Percentiles rank a stretch among this genome's conserved stretches.
Conservation (phyloP, 2,329 filamentous ascomycete species). For the Hypoxylon sp. region DNA sequence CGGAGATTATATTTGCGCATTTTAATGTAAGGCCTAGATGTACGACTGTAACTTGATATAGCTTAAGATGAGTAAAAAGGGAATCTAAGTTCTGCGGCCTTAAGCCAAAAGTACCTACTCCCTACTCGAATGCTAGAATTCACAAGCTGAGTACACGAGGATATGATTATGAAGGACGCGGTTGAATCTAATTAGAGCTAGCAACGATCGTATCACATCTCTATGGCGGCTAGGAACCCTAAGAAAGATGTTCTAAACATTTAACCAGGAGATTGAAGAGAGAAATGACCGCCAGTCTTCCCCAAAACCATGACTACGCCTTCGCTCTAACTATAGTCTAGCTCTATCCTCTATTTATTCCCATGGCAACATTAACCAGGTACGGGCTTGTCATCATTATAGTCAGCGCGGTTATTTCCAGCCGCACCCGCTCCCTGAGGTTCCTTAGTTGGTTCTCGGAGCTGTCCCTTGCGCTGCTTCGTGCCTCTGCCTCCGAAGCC, state of each 20-base stretch:
- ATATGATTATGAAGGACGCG: no score
- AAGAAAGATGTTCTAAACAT: not conserved
- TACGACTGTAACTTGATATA: no score
- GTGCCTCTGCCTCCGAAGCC: slow-evolving; percentile 62
- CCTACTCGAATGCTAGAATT: no score
- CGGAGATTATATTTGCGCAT: no score
- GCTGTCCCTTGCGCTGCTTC: slow-evolving; percentile 1
- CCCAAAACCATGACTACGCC: not conserved
- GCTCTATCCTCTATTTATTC: not conserved
- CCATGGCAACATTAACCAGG: not conserved
- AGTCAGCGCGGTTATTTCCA: not conserved
- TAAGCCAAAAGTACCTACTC: no score
- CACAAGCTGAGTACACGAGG: no score
- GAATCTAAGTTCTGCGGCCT: no score
- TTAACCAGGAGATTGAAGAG: not conserved
- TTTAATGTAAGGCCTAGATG: no score
- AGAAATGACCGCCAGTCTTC: not conserved
- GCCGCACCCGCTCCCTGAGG: not conserved
- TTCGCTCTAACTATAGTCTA: not conserved
- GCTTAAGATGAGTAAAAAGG: no score
- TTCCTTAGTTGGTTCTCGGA: not conserved
- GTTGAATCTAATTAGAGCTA: no score
- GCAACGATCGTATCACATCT: not conserved
- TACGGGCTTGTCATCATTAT: slow-evolving; percentile 8
- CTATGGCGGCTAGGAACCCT: not conserved